Evolutionary conservation across 768 basidiomycete species (phyloP).

Genomic region (Astraeus odoratus): DNA sequence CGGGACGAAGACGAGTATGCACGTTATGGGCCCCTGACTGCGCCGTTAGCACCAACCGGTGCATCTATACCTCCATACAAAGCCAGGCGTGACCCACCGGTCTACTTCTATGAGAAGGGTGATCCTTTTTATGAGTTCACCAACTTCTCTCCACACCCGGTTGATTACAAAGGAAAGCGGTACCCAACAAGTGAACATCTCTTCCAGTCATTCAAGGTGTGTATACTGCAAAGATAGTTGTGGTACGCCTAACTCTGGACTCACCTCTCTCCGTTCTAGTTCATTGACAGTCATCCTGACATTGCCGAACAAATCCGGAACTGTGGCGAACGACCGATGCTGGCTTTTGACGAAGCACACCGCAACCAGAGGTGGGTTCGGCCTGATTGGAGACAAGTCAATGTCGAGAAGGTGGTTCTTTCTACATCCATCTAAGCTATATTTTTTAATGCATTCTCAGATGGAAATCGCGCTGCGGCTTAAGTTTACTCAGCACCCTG

Average conservation of each 20-base stretch:
- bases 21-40: constrained; percentile 28
- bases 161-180: constrained; percentile 51
- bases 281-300: constrained; percentile 50
- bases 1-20: constrained; percentile 5
- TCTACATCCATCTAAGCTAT: background rate
- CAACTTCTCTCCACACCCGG: constrained; percentile 64
- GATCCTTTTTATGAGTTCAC: constrained; percentile 66
- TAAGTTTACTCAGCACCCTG: constrained; percentile 67
- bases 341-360: constrained; percentile 62
- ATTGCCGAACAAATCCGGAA: constrained; percentile 66
- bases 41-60: constrained; percentile 22
- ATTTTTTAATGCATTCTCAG: constrained; percentile 26
- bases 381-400: constrained; percentile 62
- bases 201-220: constrained; percentile 68
- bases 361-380: constrained; percentile 56
- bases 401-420: constrained; percentile 48
- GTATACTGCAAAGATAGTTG: background rate
- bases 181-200: constrained; percentile 77
- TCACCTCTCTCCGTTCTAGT: constrained; percentile 36
- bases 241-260: background rate
- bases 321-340: constrained; percentile 54
- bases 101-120: constrained; percentile 60
- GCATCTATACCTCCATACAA: too few species aligned
- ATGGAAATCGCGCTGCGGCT: constrained; percentile 60
- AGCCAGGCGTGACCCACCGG: constrained; percentile 29